These are phyloP conservation scores for Aspergillus sclerotioniger DNA, from an alignment of 495 filamentous ascomycete species.

Conservation along the genomic window DNA sequence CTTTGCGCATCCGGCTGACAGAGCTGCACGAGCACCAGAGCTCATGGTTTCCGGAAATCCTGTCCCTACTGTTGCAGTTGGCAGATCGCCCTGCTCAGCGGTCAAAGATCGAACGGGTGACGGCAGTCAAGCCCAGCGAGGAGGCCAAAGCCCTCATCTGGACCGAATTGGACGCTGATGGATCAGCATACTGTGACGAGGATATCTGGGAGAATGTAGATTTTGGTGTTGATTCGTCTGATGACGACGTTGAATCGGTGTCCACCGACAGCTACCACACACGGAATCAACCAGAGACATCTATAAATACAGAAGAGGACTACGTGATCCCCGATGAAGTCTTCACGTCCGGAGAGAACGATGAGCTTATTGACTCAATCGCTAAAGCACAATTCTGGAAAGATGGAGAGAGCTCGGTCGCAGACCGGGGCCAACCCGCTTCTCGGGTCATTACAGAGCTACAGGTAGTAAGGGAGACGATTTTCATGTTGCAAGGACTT, in stretches of 20 bases:
- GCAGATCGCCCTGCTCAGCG: slow-evolving; percentile 77
- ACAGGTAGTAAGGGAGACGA: slow-evolving; percentile 70
- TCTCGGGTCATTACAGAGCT: slow-evolving; percentile 64
- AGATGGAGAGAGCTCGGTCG: slow-evolving; percentile 30
- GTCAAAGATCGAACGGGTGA: slow-evolving; percentile 61
- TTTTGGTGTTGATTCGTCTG: slow-evolving; percentile 66
- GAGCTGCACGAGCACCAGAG: slow-evolving; percentile 51
- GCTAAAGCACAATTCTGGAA: slow-evolving; percentile 66
- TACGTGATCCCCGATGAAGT: slow-evolving; percentile 39
- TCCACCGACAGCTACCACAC: slow-evolving; percentile 30
- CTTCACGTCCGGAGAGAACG: slow-evolving; percentile 33
- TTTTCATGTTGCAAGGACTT: slow-evolving; percentile 82
- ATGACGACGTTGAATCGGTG: slow-evolving; percentile 42
- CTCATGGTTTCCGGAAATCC: slow-evolving; percentile 71
- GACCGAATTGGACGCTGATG: slow-evolving; percentile 71
- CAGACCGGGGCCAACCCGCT: slow-evolving; percentile 25
- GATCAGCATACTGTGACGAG: slow-evolving; percentile 65
- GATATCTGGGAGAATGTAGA: slow-evolving; percentile 78
- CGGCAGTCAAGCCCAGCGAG: slow-evolving; percentile 44
- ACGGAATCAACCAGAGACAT: slow-evolving; percentile 22
- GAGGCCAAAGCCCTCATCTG: slow-evolving; percentile 58
- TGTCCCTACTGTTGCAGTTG: slow-evolving; percentile 76
- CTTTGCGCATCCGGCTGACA: slow-evolving; percentile 60
- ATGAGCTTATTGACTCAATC: slow-evolving; percentile 47
- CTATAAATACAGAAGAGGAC: slow-evolving; percentile 28